Percentiles rank a stretch among this genome's conserved stretches.
These are phyloP conservation scores for Emmonsiellopsis sp. DNA, from an alignment of 2,329 filamentous ascomycete species.

Conservation along the genomic window DNA sequence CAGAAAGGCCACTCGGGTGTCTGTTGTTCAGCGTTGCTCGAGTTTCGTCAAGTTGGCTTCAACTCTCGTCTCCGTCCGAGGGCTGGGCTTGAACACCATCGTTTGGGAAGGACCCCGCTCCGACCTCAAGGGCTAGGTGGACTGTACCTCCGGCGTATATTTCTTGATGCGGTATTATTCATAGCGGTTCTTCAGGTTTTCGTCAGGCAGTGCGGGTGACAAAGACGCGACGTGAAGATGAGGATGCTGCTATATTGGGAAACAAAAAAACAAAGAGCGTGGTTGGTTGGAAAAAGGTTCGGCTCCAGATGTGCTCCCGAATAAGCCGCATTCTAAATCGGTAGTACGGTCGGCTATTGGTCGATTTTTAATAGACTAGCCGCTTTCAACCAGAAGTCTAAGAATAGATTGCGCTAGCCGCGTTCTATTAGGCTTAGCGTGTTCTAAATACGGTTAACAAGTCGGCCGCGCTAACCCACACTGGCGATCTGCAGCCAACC, in stretches of 20 bases:
- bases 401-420: not conserved
- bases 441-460: not conserved
- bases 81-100: no score
- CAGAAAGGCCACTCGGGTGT: no score
- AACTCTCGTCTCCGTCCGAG: no score
- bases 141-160: no score
- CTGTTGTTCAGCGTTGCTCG: no score
- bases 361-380: not conserved
- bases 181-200: no score
- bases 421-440: not conserved
- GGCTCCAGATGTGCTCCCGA: not conserved
- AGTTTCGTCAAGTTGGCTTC: no score
- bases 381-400: not conserved
- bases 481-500: not conserved
- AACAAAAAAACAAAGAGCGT: not conserved
- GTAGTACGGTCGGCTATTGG: not conserved
- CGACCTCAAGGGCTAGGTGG: no score
- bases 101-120: no score
- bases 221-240: no score
- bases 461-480: not conserved
- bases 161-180: no score
- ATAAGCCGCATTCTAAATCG: not conserved
- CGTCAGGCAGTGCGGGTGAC: no score
- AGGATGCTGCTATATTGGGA: constrained; percentile 1
- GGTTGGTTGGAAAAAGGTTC: not conserved